Conservation (phyloP, 139 green algal species). For the Edaphochlamys debaryana region DNA sequence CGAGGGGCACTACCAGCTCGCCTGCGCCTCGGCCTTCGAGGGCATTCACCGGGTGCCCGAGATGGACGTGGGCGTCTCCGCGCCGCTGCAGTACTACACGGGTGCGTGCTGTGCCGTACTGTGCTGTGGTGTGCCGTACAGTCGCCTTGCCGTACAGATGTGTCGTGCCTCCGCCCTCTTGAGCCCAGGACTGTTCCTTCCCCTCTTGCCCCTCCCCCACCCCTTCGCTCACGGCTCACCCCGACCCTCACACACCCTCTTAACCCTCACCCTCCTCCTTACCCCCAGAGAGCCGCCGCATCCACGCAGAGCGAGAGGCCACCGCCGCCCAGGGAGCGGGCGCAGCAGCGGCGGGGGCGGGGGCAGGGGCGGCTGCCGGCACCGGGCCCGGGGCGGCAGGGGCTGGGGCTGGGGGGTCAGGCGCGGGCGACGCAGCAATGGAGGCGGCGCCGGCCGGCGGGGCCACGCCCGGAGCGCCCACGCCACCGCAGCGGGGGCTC, state of each 20-base stretch:
- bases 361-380: background rate
- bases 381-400: too few relatives aligned
- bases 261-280: background rate
- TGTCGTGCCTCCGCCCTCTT: background rate
- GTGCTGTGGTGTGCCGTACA: background rate
- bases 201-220: too few relatives aligned
- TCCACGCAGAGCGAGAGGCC: conserved; percentile 47
- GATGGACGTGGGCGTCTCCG: conserved; percentile 90
- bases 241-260: background rate
- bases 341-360: background rate
- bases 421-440: too few relatives aligned
- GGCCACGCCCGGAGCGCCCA: too few relatives aligned
- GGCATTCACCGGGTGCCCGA: conserved; percentile 71
- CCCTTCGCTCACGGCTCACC: too few relatives aligned
- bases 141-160: background rate
- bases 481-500: too few relatives aligned
- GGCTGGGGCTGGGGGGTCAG: too few relatives aligned
- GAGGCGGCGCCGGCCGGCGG: too few relatives aligned
- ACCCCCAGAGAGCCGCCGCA: conserved; percentile 65
- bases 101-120: background rate
- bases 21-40: conserved; percentile 91
- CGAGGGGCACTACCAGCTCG: conserved; percentile 92
- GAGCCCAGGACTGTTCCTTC: background rate
- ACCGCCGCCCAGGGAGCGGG: background rate
- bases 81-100: conserved; percentile 92